These are phyloP conservation scores for Babesia ovis DNA, from an alignment of 169 alveolate species.

Conservation along the genomic window DNA sequence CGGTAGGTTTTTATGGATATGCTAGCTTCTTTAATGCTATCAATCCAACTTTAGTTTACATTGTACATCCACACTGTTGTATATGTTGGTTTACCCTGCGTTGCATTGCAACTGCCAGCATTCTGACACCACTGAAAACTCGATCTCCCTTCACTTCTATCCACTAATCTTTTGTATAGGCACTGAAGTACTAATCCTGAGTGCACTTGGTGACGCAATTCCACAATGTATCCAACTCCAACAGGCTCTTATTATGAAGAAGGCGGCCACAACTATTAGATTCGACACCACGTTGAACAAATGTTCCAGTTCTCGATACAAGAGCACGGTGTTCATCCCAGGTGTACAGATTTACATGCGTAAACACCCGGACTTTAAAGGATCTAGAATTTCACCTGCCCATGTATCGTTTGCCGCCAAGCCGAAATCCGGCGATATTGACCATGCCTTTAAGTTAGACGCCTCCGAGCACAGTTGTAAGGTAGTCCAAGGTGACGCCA, in stretches of 20 bases:
- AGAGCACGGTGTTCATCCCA: conserved; percentile 72
- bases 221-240: conserved; percentile 78
- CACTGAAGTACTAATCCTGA: conserved; percentile 75
- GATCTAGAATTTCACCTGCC: conserved; percentile 82
- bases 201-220: conserved; percentile 84
- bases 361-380: conserved; percentile 82
- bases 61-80: no score
- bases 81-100: background rate
- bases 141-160: background rate
- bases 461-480: conserved; percentile 65
- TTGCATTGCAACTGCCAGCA: background rate
- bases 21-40: no score
- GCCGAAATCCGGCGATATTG: conserved; percentile 36
- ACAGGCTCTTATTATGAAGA: conserved; percentile 67
- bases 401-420: conserved; percentile 66
- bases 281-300: conserved; percentile 69
- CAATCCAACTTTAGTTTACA: no score
- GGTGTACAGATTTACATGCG: conserved; percentile 79
- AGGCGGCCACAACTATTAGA: conserved; percentile 73
- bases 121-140: background rate
- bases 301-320: conserved; percentile 48
- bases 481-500: conserved; percentile 69
- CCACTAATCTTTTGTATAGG: no score
- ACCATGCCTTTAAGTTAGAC: conserved; percentile 59
- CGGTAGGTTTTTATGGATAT: conserved; percentile 22